Evolutionary conservation across 192 early-diverging fungal species (phyloP).

Genomic region (Podila horticola): DNA sequence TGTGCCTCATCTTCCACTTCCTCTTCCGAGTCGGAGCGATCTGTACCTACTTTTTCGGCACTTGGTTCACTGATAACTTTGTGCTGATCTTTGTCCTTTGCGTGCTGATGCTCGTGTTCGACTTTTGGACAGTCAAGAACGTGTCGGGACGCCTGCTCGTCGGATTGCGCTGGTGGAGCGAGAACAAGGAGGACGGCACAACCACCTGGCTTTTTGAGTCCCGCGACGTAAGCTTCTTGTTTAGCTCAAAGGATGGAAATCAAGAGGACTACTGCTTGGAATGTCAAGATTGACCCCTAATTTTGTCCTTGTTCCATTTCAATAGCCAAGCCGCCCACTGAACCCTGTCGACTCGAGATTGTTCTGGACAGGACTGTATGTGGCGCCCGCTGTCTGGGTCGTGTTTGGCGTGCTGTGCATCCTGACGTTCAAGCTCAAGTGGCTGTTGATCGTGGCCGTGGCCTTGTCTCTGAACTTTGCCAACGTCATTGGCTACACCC

Average conservation of each 20-base stretch:
- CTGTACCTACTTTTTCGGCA: constrained; percentile 86
- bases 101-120: constrained; percentile 91
- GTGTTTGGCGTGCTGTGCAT: constrained; percentile 83
- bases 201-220: constrained; percentile 98
- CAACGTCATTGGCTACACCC: constrained; percentile 94
- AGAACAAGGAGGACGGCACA: constrained; percentile 94
- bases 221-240: constrained; percentile 69
- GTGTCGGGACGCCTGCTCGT: constrained; percentile 96
- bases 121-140: constrained; percentile 99
- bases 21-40: constrained; percentile 88
- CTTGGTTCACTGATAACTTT: constrained; percentile 85
- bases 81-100: constrained; percentile 92
- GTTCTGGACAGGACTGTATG: constrained; percentile 95
- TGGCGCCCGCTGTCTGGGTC: constrained; percentile 84
- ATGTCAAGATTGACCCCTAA: background rate
- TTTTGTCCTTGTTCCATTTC: background rate
- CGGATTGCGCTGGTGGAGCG: constrained; percentile 99
- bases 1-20: constrained; percentile 90
- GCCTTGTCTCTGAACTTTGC: constrained; percentile 88
- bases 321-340: constrained; percentile 69
- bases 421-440: constrained; percentile 77
- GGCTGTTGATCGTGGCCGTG: constrained; percentile 89
- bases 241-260: background rate
- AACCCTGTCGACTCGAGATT: constrained; percentile 91
- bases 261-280: background rate